phyloP scores from a whole-genome alignment of 495 filamentous ascomycete genomes.

The Talaromyces stipitatus region DNA sequence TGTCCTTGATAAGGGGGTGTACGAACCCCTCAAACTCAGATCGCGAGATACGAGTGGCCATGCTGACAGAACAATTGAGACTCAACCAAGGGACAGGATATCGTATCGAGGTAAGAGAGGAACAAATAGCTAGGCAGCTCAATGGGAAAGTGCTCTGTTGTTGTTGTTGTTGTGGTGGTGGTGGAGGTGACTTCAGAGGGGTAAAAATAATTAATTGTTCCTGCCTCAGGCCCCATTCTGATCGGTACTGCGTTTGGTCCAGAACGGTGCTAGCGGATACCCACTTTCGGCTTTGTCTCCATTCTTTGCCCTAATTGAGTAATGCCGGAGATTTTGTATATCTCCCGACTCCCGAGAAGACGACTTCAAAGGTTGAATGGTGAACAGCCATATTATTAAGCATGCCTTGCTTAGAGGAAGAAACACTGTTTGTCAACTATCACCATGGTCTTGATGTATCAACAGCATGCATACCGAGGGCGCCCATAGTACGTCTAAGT shows the following conservation, averaged over 20 bases:
- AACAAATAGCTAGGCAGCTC: neutral
- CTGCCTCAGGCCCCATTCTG: neutral
- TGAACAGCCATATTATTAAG: too few species aligned
- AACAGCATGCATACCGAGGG: too few species aligned
- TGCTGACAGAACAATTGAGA: slow-evolving; percentile 21
- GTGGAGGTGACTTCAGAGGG: too few species aligned
- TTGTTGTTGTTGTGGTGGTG: too few species aligned
- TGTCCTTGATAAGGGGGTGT: slow-evolving; percentile 67
- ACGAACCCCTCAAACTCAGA: slow-evolving; percentile 86
- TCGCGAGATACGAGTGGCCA: slow-evolving; percentile 61
- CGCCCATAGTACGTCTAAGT: too few species aligned
- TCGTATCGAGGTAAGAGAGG: neutral
- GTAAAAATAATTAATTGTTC: neutral
- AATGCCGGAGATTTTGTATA: too few species aligned
- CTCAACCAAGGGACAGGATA: neutral
- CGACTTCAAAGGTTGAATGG: too few species aligned
- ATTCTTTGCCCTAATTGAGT: neutral
- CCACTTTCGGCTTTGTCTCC: neutral
- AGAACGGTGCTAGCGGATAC: neutral
- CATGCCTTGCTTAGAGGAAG: too few species aligned
- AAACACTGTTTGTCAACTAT: too few species aligned
- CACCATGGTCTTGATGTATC: too few species aligned
- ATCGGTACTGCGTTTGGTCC: neutral
- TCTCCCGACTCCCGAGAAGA: too few species aligned
- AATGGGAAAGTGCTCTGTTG: too few species aligned